Base-by-base conservation (phyloP, 306 rosid genomes). In the Vigna mungo region DNA sequence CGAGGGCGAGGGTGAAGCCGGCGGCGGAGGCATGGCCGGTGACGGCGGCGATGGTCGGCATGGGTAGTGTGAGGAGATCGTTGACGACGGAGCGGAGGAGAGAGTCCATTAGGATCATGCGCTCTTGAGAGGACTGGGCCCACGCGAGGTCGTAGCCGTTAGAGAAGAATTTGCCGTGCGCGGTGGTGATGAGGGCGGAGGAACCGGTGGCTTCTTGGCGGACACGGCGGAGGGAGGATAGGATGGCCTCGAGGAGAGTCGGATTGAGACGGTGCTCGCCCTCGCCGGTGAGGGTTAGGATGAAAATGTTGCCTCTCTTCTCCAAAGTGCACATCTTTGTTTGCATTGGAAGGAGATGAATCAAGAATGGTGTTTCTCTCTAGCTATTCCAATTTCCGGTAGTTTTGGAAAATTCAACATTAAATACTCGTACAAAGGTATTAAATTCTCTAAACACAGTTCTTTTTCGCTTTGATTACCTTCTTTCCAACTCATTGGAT, bases 21-120 rank as follows among this genome's bases (percentile, higher is more conserved):
- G 89, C 93, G 41, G 96, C 95, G 44, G 92, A 89, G 32, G 96
- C 92, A 76, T 94, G 93, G 32, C 98, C 97, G 21, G 90, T 49
- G 70, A 92, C 84, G 77, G 95, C 96, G 23, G 95, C 89, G 39
- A 94, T 78, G 15, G 98, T 92, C 0, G 98, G 98, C 86, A 89
- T 62, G 1, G 96, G 94, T 44, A 94, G 89, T 0, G 97, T 63
- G 72, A 89, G 84, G 36, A 92, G 88, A 5, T 89, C 92, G 41
- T 80, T 62, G 23, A 72, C 78, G 6, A 94, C 71, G 13, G 94
- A 85, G 17, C 78, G 80, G 20, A 88, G 87, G 44, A 83, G 77
- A 39, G 77, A 41, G 43, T 69, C 85, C 85, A 81, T 74, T 17
- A 82, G 85, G 11, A 17, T 1, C 47, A 0, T 0, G 3, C 88